Evolutionary conservation across 306 rosid genomes (phyloP), one percentile per base, ranked within the genome.

Genomic region (Vachellia collinsii): DNA sequence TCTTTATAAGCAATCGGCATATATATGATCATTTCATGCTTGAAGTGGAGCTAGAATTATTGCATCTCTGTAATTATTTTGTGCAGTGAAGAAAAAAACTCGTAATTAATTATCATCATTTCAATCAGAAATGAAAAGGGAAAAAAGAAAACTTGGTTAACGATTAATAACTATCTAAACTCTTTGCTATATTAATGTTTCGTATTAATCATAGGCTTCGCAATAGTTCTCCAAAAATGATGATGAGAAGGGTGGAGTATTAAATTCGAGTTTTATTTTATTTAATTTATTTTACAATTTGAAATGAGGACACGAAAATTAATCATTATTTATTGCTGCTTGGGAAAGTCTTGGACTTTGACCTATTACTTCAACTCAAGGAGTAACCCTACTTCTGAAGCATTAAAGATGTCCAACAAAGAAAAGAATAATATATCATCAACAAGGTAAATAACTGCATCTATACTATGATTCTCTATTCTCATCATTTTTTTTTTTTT

Each of bases 381-480:
- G 22, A 16, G 23, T 3, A 17, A 37, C 46, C 3, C 3, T 37
- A 38, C 14, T 6, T 19, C 13, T 66, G 54, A 43, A 70, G 37
- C 19, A 42, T 68, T 42, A 23, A 25, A 29, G 66, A 54, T 83
- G 86, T 16, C 44, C 41, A 72, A 19, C 58, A 37, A 42, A 51
- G 22, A 62, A 72, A 74, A 37, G 41, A 77, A 17, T 73, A 22
- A 63, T 29, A 29, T 29, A 7, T 36, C 81, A 7, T 36, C 81
- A n/a, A 51, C 80, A 22, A 61, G 89, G 89, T 80, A 74, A 77
- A 14, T 53, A 19, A 10, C 34, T 29, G 34, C 1, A 4, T 41
- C 9, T 6, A 8, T n/a, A 11, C 43, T 42, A 10, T 42, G 36
- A 5, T 38, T 23, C 19, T 36, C 6, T 17, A 13, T 16, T 17